Evolutionary conservation across 2,329 filamentous ascomycete genomes (phyloP).

Genomic region (Diaporthe aspalathi): DNA sequence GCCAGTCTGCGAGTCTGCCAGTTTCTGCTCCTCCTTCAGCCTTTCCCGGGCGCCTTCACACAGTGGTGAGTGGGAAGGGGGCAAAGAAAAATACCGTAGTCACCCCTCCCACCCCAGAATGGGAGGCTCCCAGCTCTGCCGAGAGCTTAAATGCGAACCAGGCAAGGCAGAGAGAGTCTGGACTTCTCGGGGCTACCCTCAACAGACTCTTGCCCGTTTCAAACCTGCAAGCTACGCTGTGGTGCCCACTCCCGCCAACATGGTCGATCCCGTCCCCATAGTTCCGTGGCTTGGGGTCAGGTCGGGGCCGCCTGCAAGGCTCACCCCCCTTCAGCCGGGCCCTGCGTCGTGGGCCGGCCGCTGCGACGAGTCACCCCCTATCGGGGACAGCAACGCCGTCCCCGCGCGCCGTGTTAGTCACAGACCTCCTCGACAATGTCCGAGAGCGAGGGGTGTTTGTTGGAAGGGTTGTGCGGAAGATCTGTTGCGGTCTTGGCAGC

Average conservation of each 20-base stretch:
- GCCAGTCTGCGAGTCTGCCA: not conserved
- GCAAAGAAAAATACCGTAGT: not conserved
- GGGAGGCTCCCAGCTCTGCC: constrained; percentile 26
- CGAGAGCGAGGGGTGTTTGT: constrained; percentile 16
- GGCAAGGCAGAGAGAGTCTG: constrained; percentile 2
- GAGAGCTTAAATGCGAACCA: constrained; percentile 19
- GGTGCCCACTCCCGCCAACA: constrained; percentile 24
- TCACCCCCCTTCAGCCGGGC: constrained; percentile 20
- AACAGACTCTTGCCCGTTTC: constrained; percentile 28
- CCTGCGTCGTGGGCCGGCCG: constrained; percentile 3
- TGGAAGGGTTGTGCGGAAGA: not conserved
- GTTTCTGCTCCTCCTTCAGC: not conserved
- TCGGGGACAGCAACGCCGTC: not conserved
- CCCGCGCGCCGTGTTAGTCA: constrained; percentile 4
- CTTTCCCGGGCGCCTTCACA: constrained; percentile 2
- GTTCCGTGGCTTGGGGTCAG: constrained; percentile 23
- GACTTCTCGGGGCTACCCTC: constrained; percentile 15
- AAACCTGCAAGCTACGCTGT: constrained; percentile 26
- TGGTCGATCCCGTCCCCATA: constrained; percentile 30
- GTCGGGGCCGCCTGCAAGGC: constrained; percentile 23
- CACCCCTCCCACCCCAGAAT: not conserved
- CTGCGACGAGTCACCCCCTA: constrained; percentile 18
- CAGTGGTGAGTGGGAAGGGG: not conserved
- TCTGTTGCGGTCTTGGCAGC: constrained; percentile 7
- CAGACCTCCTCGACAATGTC: not conserved